Base-by-base conservation (phyloP, 2,329 filamentous ascomycete genomes). In the Penicillium sp. region DNA sequence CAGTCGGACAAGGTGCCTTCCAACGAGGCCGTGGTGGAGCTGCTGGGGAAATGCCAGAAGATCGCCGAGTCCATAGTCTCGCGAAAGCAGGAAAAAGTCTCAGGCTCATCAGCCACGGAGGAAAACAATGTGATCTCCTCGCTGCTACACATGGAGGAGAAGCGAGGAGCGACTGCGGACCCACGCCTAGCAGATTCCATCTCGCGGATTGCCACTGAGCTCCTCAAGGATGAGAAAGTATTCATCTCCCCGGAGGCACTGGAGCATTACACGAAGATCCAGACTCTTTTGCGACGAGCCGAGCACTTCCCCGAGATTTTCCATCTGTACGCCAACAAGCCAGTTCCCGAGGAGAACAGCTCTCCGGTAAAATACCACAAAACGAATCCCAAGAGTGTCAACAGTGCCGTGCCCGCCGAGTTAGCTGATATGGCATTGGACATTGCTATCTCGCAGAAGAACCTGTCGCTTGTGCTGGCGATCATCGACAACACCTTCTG, bases 301-400 rank as follows among this genome's bases (percentile, higher is more conserved):
- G 80, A 87, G 50, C 82, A 86, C 30, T 79, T 97, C 47, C 88
- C 91, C 5, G 78, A 83, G 44, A 80, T 89, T 28, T 84, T 98
- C 58, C 72, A 82, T 40, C 75, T 96, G 37, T 97, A 91, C 63
- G 87, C 87, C 33, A 79, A 80, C 53, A 98, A 97, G 66, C 84
- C 87, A 7, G 72, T 81, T 47, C 86, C 89, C 2, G 68, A 76
- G 35, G 72, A 80, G 54, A 74, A 74, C 35, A 75, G 78, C 13
- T 77, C 76, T 11, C 76, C 77, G 7, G 70, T 87, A 36, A 68
- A 69, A 47, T 87, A 82, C 58, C 72, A 71, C 27, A 63, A 73
- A 34, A 79, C 79, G 28, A 86, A 85, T 28, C 84, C 88, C 11
- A 81, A 84, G 47, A 76, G 78, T 31, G 74, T 83, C 30, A 76